Evolutionary conservation across 495 filamentous ascomycete genomes (phyloP).

Genomic region (Penicillium waksmanii): DNA sequence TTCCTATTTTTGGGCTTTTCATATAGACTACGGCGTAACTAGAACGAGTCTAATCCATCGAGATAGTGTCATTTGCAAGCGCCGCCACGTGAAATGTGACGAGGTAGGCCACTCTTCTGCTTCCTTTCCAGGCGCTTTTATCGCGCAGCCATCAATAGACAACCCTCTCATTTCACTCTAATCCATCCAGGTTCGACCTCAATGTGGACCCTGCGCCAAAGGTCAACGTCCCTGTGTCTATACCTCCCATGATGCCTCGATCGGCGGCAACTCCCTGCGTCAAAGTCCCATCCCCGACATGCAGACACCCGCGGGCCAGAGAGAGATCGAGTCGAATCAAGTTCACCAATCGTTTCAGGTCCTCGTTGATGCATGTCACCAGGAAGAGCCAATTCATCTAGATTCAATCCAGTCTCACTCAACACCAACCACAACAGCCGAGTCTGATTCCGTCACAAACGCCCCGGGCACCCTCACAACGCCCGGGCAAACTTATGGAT

Average conservation of each 20-base stretch:
- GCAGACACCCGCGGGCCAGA: neutral
- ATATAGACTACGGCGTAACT: neutral
- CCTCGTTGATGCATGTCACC: constrained; percentile 32
- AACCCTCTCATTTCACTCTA: neutral
- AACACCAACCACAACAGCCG: neutral
- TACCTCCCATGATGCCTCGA: constrained; percentile 4
- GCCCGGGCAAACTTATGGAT: constrained; percentile 12
- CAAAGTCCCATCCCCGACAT: neutral
- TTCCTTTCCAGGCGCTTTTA: neutral
- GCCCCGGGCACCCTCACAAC: constrained; percentile 2
- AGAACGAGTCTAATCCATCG: constrained; percentile 4
- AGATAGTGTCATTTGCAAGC: constrained; percentile 34
- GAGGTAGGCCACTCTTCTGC: constrained; percentile 22
- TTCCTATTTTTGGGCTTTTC: neutral
- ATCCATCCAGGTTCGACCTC: constrained; percentile 27
- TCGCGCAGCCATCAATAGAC: neutral
- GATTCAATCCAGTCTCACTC: neutral
- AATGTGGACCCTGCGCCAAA: constrained; percentile 38
- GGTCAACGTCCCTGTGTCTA: constrained; percentile 35
- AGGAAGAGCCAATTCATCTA: constrained; percentile 23
- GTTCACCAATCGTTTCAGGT: constrained; percentile 26
- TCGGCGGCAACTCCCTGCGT: neutral
- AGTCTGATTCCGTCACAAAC: neutral
- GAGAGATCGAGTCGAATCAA: neutral
- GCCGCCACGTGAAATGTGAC: constrained; percentile 40